Evolutionary conservation across 495 filamentous ascomycete species (phyloP).

Genomic region (Tetracladium marchalianum): DNA sequence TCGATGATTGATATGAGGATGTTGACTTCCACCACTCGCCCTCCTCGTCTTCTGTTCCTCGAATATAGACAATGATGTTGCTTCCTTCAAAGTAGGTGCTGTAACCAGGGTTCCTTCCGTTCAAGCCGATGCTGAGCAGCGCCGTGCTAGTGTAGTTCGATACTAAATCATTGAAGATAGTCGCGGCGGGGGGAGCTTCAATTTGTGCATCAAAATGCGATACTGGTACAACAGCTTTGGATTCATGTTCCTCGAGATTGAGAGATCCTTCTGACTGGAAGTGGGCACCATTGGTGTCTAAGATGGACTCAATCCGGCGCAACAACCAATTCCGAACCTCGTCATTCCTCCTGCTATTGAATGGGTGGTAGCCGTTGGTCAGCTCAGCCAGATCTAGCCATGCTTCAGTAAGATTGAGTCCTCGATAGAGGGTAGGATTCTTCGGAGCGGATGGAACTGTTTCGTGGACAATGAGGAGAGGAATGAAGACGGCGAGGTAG

Average conservation of each 20-base stretch:
- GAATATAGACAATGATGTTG: conserved; percentile 87
- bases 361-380: conserved; percentile 73
- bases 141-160: conserved; percentile 64
- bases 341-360: conserved; percentile 78
- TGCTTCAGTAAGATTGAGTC: conserved; percentile 70
- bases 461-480: conserved; percentile 64
- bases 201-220: neutral
- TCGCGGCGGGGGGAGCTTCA: conserved; percentile 6
- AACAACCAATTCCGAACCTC: conserved; percentile 71
- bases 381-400: conserved; percentile 76
- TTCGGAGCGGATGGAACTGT: conserved; percentile 60
- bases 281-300: conserved; percentile 41
- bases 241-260: neutral
- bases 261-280: conserved; percentile 1
- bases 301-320: conserved; percentile 54
- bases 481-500: conserved; percentile 60
- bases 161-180: conserved; percentile 63
- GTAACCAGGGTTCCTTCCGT: conserved; percentile 23
- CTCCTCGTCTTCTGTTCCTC: conserved; percentile 62
- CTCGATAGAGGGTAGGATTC: conserved; percentile 42
- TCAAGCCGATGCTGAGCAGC: conserved; percentile 10
- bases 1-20: conserved; percentile 25
- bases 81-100: conserved; percentile 83
- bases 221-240: neutral
- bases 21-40: conserved; percentile 52